Evolutionary conservation across 345 rosid species (phyloP).

Genomic region (Syzygium oleosum): DNA sequence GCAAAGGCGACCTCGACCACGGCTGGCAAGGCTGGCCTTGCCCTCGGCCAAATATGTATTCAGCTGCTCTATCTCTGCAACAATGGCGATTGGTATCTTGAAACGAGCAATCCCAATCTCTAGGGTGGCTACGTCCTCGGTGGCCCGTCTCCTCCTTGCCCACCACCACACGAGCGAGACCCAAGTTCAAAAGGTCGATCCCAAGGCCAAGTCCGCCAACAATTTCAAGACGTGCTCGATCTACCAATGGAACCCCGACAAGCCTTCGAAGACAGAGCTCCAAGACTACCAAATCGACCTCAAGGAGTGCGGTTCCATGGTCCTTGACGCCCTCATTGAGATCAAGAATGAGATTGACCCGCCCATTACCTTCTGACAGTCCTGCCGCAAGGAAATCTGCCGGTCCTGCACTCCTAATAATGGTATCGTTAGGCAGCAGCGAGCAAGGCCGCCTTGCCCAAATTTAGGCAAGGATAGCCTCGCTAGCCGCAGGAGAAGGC

Average conservation of each 20-base stretch:
- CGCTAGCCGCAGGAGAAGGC: too few species aligned
- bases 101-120: background rate
- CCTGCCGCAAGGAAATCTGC: conserved; percentile 92
- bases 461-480: conserved; percentile 16
- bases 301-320: conserved; percentile 90
- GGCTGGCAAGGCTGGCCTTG: too few species aligned
- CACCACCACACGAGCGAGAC: conserved; percentile 41
- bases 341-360: conserved; percentile 96
- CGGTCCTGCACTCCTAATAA: conserved; percentile 49
- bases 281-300: conserved; percentile 65
- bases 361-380: conserved; percentile 78
- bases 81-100: background rate
- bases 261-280: conserved; percentile 58
- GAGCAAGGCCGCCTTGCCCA: conserved; percentile 83
- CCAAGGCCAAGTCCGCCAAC: conserved; percentile 16
- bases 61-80: background rate
- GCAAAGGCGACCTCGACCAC: too few species aligned
- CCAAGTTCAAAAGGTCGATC: conserved; percentile 30
- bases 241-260: conserved; percentile 87
- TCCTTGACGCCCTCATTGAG: conserved; percentile 87
- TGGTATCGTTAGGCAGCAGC: conserved; percentile 40
- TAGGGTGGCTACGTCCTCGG: background rate
- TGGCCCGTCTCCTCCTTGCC: conserved; percentile 20
- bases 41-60: background rate
- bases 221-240: conserved; percentile 69